Percentiles rank a stretch among this genome's conserved stretches.
phyloP scores from a whole-genome alignment of 352 stramenopile genomes.

The Phytopythium delawarense region DNA sequence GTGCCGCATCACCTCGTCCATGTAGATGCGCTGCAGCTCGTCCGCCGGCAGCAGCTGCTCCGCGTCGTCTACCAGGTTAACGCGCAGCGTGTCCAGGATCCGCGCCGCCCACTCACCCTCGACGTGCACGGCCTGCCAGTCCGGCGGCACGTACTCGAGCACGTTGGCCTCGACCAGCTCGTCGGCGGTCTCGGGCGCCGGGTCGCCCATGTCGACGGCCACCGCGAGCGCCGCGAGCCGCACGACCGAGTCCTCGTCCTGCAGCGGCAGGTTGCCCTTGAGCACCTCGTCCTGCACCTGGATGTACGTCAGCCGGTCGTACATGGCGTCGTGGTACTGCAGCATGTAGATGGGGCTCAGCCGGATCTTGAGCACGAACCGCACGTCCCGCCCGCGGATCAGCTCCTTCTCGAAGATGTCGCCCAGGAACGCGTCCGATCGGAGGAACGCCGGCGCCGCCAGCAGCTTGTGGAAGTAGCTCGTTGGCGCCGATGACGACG shows the following conservation, averaged over 20 bases:
- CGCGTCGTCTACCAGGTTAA: slow-evolving; percentile 47
- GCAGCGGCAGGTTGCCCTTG: slow-evolving; percentile 77
- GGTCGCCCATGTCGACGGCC: slow-evolving; percentile 71
- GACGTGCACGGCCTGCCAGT: slow-evolving; percentile 64
- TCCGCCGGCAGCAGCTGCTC: slow-evolving; percentile 29
- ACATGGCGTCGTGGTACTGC: slow-evolving; percentile 84
- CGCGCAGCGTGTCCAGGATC: slow-evolving; percentile 53
- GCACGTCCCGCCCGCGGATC: slow-evolving; percentile 85
- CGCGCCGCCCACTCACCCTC: slow-evolving; percentile 82
- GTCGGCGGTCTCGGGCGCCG: slow-evolving; percentile 43
- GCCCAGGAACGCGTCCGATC: slow-evolving; percentile 80
- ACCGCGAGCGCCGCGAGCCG: slow-evolving; percentile 77
- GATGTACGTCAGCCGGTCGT: slow-evolving; percentile 81
- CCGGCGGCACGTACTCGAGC: slow-evolving; percentile 80
- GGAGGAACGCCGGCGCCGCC: slow-evolving; percentile 73
- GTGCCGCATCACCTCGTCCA: slow-evolving; percentile 78
- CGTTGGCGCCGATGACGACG: slow-evolving; percentile 30
- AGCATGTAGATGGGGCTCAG: slow-evolving; percentile 77
- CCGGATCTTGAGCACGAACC: slow-evolving; percentile 93
- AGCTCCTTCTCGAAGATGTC: slow-evolving; percentile 91
- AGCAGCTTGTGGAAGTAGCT: slow-evolving; percentile 82
- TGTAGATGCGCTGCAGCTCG: slow-evolving; percentile 79
- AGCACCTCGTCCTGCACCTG: slow-evolving; percentile 93
- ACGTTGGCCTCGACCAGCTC: slow-evolving; percentile 70
- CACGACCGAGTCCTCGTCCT: slow-evolving; percentile 73